Evolutionary conservation across 2,329 filamentous ascomycete genomes (phyloP), one percentile per base, ranked within the genome.

Genomic region (Fonsecaea nubica): DNA sequence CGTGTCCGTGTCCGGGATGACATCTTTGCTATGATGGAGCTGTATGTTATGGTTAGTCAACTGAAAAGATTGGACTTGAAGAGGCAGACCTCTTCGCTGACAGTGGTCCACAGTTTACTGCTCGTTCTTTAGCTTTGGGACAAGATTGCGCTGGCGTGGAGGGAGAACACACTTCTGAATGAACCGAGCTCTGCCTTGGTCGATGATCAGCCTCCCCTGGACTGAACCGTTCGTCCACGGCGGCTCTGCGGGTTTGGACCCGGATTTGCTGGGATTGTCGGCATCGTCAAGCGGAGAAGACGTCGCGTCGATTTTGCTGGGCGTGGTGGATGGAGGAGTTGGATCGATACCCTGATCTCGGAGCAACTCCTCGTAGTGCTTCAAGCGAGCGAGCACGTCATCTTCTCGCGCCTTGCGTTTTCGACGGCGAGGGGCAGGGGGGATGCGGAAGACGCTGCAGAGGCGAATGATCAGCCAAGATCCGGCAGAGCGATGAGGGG

Each of bases 311-410:
- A 42, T 50, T 38, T 40, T 33, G n/a, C 36, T 65, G n/a, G 79
- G 54, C 85, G 85, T 32, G 91, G 83, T 18, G 87, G 84, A 57
- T 92, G 87, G 71, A 92, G 58, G 38, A 25, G 45, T 50, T 38
- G 58, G 58, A 91, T 35, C 83, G 73, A 93, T 86, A 58, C 88
- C 85, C 72, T 92, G 83, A 75, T 90, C 84, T 59, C 83, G 82
- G 33, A 93, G 80, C 52, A 93, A 79, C 5, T 78, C 76, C 77
- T 93, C 91, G 72, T 92, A 92, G 58, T 85, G 85, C 60, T 84
- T 85, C 32, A 92, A 80, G 18, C 89, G 86, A 8, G 90, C 87
- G 58, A 92, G 80, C 48, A 93, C 80, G 63, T 91, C 89, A 73
- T 86, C 86, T 77, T 93, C 90, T 25, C 89, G 86, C 50, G 91